Base-by-base conservation (phyloP, 306 rosid genomes). In the Cucumis hystrix region DNA sequence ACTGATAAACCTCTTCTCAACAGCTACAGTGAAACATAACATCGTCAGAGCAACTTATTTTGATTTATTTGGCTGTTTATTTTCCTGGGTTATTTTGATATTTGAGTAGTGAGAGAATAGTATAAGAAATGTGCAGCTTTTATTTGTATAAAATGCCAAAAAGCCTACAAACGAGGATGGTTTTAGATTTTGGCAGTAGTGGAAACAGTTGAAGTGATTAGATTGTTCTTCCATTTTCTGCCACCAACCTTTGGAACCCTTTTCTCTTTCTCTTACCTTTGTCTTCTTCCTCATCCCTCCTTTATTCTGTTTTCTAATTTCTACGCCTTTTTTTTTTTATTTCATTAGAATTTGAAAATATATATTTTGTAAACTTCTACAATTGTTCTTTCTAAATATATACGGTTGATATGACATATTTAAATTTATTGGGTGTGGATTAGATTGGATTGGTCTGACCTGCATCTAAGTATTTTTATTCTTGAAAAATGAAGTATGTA, bases 161-260 rank as follows among this genome's bases (percentile, higher is more conserved):
- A 47, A 13, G 14, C 56, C 59, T 1, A 54, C 59, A 54, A 18
- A 54, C 6, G 21, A 54, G 54, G 55, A 23, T 21, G 55, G 74
- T 20, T 69, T 70, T 14, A 20, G 57, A 49, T 23, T 41, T 45
- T 45, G 76, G 56, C 76, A 71, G 74, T 1, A 5, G 55, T 10
- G 3, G 52, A 2, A 70, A 71, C 76, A 71, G 76, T 71, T 3
- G 4, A 23, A 7, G 18, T 71, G 60, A 71, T 71, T 71, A 23
- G 76, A 71, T 71, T 71, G 76, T 71, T 71, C 76, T 71, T 71
- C 59, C 60, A 25, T 23, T 21, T 25, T 71, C 40, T 43, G 56
- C 75, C 75, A 47, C n/a, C 71, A 64, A 64, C 5, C 5, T 64
- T 61, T 64, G 49, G 49, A 64, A 64, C 5, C 47, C 55, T 69